Base-by-base conservation (phyloP, 2,329 filamentous ascomycete species). In the Fusarium sp. region DNA sequence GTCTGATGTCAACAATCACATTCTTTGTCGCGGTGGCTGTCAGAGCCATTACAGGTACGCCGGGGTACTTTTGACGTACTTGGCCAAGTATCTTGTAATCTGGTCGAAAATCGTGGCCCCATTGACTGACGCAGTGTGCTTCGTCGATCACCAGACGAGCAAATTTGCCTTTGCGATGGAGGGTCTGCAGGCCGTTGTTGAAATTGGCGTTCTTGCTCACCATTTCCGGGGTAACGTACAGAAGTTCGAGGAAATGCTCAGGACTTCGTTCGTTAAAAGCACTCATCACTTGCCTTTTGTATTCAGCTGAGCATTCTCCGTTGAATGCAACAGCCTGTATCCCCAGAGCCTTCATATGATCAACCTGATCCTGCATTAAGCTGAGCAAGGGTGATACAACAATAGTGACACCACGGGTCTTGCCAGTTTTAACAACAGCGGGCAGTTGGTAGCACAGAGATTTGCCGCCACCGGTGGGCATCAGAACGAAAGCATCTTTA, bases 61-160 rank as follows among this genome's bases (percentile, higher is more conserved):
- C 87, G 1, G 91, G 90, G 73, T 95, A 95, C 55, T 87, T 88
- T 42, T 83, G 79, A 51, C 95, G 88, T 45, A 98, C 83, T 62
- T 90, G 86, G 29, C 94, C 94, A 6, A 99, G 84, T 30, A 88
- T 87, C 79, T 97, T 97, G 83, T 99, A 99, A 78, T 98, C 95
- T 1, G 94, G 95, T 47, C 97, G 90, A 78, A 99, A 99, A 79
- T 99, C 96, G 74, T 99, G 96, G 1, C 96, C 96, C 96, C 96
- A 99, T 83, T 99, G 94, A 79, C 96, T 98, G 27, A 99, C 95
- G 79, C 96, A 99, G 79, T 99, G 96, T n/a, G 96, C 96, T 81
- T 99, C 97, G 73, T 99, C 96, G 68, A 99, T 97, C 56, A 99
- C 96, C 51, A 99, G 89, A 27, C 96, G 90, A 18, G 97, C 95